Evolutionary conservation across 73 alveolate genomes (phyloP).

Genomic region (Paramecium bursaria): DNA sequence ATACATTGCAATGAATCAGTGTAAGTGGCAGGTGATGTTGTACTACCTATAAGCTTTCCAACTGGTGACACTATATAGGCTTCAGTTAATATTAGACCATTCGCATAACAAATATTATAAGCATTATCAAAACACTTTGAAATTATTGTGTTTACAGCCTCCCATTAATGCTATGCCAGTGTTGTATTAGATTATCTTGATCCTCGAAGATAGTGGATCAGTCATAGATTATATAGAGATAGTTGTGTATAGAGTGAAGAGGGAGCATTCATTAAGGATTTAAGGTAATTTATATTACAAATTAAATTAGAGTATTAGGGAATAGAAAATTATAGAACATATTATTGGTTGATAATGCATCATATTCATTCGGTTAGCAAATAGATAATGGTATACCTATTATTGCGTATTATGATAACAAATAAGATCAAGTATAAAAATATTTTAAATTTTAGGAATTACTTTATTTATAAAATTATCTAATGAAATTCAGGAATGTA

Average conservation of each 20-base stretch:
- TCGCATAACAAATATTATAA: constrained; percentile 85
- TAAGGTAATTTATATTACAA: constrained; percentile 64
- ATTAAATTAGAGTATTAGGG: constrained; percentile 77
- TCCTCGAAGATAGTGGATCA: constrained; percentile 89
- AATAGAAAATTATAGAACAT: constrained; percentile 87
- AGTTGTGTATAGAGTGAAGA: constrained; percentile 89
- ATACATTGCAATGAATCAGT: constrained; percentile 69
- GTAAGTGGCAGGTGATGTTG: constrained; percentile 64
- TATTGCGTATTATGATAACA: constrained; percentile 27
- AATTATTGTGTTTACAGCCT: constrained; percentile 95
- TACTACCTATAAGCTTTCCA: constrained; percentile 66
- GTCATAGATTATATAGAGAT: constrained; percentile 90
- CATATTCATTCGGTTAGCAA: constrained; percentile 89
- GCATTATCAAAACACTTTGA: constrained; percentile 83
- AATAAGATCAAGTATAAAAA: no score
- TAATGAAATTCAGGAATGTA: constrained; percentile 1
- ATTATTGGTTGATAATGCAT: constrained; percentile 94
- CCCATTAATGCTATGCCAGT: constrained; percentile 95
- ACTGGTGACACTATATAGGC: constrained; percentile 76
- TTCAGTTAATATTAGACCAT: constrained; percentile 92
- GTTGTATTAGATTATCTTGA: constrained; percentile 93
- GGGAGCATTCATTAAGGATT: constrained; percentile 92
- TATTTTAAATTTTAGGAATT: no score
- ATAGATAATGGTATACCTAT: constrained; percentile 81
- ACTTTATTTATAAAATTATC: constrained; percentile 5